Base-by-base conservation (phyloP, 495 filamentous ascomycete genomes). In the Terfezia boudieri region DNA sequence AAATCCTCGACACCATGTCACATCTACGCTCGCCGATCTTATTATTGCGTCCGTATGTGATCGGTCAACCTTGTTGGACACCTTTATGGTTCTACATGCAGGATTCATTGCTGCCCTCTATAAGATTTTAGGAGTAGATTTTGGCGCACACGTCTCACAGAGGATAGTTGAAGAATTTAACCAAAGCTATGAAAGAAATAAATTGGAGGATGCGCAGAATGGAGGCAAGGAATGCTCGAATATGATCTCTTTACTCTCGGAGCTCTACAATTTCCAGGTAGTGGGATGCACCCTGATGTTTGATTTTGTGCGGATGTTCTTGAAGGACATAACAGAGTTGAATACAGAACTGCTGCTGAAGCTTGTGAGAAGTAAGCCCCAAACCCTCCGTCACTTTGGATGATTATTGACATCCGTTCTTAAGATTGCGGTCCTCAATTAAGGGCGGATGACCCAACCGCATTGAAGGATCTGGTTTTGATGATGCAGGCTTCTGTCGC, bases 271-370 rank as follows among this genome's bases (percentile, higher is more conserved):
- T 57, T 90, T 98, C 64, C 84, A 94, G 58, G 73, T 95, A 10
- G 74, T 95, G 50, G 81, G 84, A 32, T 80, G 78, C 57, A 80
- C 79, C 37, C 68, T 96, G 23, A 73, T 95, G 10, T 96, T 92
- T 61, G 90, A 95, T 63, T 93, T 87, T 58, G 77, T 95, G 59
- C 81, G 81, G 23, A 60, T 83, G 4, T 87, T 90, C 52, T 67
- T 96, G 12, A 66, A 69, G 22, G 74, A 81, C 1, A 73, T 94
- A 12, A 85, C 82, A 0, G 90, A 96, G 64, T 68, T 80, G n/a
- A 94, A 93, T 63, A 87, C 88, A 0, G 92, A 98, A 65, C 71
- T 96, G 2, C 73, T 98, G 23, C 74, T 98, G 10, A 82, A 85
- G 57, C 73, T 95, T 49, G 79, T 94, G 52, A 80, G 82, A 55